These are phyloP conservation scores for Fusarium robinianum DNA, from an alignment of 2,329 filamentous ascomycete species.

Conservation along the genomic window DNA sequence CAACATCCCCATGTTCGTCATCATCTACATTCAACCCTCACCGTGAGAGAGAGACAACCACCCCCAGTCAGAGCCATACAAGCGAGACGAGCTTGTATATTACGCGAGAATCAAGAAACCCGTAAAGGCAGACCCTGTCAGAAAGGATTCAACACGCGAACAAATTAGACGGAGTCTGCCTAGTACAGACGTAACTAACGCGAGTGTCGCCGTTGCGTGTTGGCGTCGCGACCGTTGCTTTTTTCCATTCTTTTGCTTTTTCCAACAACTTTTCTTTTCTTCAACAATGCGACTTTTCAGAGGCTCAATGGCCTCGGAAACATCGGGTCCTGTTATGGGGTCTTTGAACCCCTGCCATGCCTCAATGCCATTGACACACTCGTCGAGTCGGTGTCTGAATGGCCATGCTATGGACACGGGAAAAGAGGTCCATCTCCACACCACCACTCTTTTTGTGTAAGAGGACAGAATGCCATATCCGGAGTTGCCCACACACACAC, in stretches of 20 bases:
- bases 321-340: not conserved
- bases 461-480: too few relatives aligned
- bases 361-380: conserved; percentile 20
- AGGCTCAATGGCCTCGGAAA: too few relatives aligned
- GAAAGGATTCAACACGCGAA: conserved; percentile 2
- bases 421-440: too few relatives aligned
- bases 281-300: too few relatives aligned
- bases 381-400: not conserved
- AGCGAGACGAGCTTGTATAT: conserved; percentile 1
- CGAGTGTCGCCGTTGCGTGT: conserved; percentile 3
- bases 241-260: conserved; percentile 16
- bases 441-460: too few relatives aligned
- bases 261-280: conserved; percentile 8
- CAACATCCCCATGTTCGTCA: too few relatives aligned
- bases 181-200: too few relatives aligned
- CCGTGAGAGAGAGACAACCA: too few relatives aligned
- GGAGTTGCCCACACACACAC: too few relatives aligned
- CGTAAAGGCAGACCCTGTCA: conserved; percentile 8
- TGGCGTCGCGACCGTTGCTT: conserved; percentile 8
- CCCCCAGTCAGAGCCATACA: too few relatives aligned
- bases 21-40: too few relatives aligned
- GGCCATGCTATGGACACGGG: not conserved
- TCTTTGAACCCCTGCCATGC: conserved; percentile 11
- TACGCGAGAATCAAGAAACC: not conserved
- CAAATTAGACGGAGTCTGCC: conserved; percentile 12